These are phyloP conservation scores for Mesembryanthemum crystallinum DNA, from an alignment of 148 eudicot genomes.

Conservation along the genomic window DNA sequence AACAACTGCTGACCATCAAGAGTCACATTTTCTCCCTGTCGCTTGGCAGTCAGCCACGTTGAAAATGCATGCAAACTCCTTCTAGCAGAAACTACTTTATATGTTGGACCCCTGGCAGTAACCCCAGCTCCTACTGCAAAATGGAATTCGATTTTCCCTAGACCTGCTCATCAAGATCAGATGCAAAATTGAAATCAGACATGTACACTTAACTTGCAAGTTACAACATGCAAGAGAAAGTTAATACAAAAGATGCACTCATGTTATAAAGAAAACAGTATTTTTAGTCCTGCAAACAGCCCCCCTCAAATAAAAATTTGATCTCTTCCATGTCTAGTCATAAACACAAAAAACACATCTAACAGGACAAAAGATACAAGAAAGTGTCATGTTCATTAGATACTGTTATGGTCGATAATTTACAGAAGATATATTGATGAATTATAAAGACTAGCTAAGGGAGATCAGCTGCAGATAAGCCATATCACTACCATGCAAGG, in stretches of 20 bases:
- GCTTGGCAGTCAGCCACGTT: slow-evolving; percentile 86
- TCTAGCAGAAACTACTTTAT: slow-evolving; percentile 73
- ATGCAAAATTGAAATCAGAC: not conserved
- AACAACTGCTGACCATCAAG: slow-evolving; percentile 75
- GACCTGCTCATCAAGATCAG: slow-evolving; percentile 43
- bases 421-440: not conserved
- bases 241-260: not conserved
- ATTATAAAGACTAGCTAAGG: not conserved
- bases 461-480: not conserved
- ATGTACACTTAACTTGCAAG: not conserved
- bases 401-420: not conserved
- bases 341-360: not conserved
- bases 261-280: not conserved
- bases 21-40: slow-evolving; percentile 48
- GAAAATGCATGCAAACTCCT: slow-evolving; percentile 35
- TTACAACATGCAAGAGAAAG: slow-evolving; percentile 1
- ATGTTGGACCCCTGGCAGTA: slow-evolving; percentile 56
- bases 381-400: not conserved
- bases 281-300: not conserved
- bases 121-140: slow-evolving; percentile 59
- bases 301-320: not conserved
- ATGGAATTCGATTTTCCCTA: slow-evolving; percentile 70
- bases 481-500: not conserved
- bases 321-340: not conserved
- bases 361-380: not conserved